Evolutionary conservation across 2,329 filamentous ascomycete species (phyloP).

Genomic region (Tolypocladium tropicale): DNA sequence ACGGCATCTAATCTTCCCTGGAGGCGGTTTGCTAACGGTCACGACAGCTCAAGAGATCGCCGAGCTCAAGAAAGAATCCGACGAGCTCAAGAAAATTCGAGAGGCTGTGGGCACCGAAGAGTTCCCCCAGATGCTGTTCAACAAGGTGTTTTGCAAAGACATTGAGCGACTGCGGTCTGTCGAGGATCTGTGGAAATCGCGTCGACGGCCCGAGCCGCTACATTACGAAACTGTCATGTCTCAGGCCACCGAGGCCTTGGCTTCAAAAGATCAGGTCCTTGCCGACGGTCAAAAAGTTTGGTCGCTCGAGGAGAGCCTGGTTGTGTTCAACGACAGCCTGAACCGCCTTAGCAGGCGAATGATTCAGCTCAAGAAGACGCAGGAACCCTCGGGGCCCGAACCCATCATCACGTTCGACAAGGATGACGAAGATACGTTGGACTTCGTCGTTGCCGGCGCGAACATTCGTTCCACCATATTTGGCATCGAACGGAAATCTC

Average conservation of each 20-base stretch:
- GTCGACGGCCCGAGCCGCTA: conserved; percentile 63
- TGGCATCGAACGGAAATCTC: conserved; percentile 75
- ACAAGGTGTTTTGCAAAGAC: conserved; percentile 86
- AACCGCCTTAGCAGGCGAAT: conserved; percentile 66
- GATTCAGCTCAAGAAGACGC: conserved; percentile 46
- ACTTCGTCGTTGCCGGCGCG: conserved; percentile 85
- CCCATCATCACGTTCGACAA: conserved; percentile 86
- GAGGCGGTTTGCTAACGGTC: not conserved
- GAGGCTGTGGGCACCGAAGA: conserved; percentile 67
- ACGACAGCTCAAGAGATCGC: conserved; percentile 62
- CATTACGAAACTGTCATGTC: conserved; percentile 53
- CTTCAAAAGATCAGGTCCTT: conserved; percentile 43
- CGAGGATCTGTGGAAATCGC: conserved; percentile 92
- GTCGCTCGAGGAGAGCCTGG: conserved; percentile 74
- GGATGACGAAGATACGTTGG: conserved; percentile 87
- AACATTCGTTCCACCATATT: conserved; percentile 89
- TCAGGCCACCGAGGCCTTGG: conserved; percentile 37
- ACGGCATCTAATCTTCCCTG: too few relatives aligned
- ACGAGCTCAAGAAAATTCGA: conserved; percentile 73
- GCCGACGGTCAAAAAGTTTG: conserved; percentile 66
- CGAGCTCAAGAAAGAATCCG: conserved; percentile 74
- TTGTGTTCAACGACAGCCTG: conserved; percentile 79
- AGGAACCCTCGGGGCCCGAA: conserved; percentile 36
- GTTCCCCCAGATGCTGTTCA: conserved; percentile 73
- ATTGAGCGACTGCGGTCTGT: conserved; percentile 74